phyloP scores from a whole-genome alignment of 148 eudicot species.

The Dianthus caryophyllus region DNA sequence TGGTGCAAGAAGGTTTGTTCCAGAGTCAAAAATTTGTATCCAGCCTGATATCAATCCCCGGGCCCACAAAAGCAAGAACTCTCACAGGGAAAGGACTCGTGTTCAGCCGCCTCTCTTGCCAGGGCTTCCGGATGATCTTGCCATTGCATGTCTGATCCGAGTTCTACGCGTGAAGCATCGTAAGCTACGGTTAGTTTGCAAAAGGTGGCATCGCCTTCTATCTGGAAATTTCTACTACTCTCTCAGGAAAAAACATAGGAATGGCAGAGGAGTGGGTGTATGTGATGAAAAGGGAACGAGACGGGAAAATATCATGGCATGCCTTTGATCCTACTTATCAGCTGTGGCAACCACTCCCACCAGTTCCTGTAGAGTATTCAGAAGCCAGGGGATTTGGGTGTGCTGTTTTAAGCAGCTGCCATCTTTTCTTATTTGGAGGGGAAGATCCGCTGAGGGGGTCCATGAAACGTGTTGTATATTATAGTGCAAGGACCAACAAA shows the following conservation, averaged over 20 bases:
- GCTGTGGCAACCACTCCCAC: conserved; percentile 92
- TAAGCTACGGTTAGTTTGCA: conserved; percentile 82
- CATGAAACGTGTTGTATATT: conserved; percentile 70
- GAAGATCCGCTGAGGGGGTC: conserved; percentile 72
- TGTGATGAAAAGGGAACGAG: conserved; percentile 83
- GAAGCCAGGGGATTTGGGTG: conserved; percentile 89
- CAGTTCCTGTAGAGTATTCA: conserved; percentile 79
- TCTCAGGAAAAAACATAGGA: conserved; percentile 64
- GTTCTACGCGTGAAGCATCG: conserved; percentile 84
- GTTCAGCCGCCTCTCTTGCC: conserved; percentile 81
- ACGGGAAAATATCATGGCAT: conserved; percentile 84
- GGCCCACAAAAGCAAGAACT: conserved; percentile 64
- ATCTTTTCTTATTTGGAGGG: conserved; percentile 77
- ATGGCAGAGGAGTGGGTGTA: conserved; percentile 95
- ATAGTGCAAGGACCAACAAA: conserved; percentile 79
- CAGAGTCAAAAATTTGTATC: conserved; percentile 82
- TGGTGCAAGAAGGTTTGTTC: conserved; percentile 82
- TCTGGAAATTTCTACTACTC: conserved; percentile 81
- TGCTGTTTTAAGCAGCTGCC: conserved; percentile 85
- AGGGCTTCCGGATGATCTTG: conserved; percentile 92
- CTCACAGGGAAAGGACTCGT: conserved; percentile 62
- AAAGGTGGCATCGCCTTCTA: conserved; percentile 69
- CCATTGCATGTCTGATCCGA: conserved; percentile 84
- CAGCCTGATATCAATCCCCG: conserved; percentile 84
- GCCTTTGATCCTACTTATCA: conserved; percentile 88